Evolutionary conservation across 306 rosid species (phyloP), one percentile per base, ranked within the genome.

Genomic region (Nissolia schottii): DNA sequence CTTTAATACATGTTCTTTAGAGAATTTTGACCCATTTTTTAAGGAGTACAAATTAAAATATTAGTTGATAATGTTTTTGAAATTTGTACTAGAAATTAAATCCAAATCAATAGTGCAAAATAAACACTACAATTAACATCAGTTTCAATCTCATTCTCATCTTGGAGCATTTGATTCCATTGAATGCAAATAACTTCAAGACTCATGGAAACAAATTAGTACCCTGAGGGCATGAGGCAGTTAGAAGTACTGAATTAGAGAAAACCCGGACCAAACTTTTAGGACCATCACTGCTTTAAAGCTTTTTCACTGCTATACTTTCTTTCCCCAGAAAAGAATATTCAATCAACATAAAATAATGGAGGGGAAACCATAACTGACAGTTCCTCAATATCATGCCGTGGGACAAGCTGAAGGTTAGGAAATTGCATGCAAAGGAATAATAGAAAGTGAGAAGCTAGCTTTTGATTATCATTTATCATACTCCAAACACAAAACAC

Each of bases 281-380:
- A 78, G 55, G 77, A 57, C 53, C 58, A 48, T 61, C 9, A 29
- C 25, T 24, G 13, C 18, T 48, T 24, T 5, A 31, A 27, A 70
- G 4, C 46, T 19, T 41, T 12, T 6, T 16, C 2, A 22, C 53
- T n/a, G 8, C n/a, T n/a, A 0, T 18, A 45, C 40, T 64, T 72
- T 58, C 70, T 18, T 64, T 64, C 48, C 74, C 70, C 2, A 56
- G 41, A 45, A 46, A n/a, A 70, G 43, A 59, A 64, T 25, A 67
- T 43, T 58, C 43, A 67, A 64, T 54, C 7, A 25, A 29, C 49
- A 29, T 28, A 25, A 29, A 35, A 29, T 28, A 51, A 59, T 27
- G 37, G 14, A 50, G 55, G 54, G 55, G 24, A 12, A 74, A 18
- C 57, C 40, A 41, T 49, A 35, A 74, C 55, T 22, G 67, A 71